Evolutionary conservation across 1,284 basidiomycete species (phyloP).

Genomic region (Apiotrichum porosum): DNA sequence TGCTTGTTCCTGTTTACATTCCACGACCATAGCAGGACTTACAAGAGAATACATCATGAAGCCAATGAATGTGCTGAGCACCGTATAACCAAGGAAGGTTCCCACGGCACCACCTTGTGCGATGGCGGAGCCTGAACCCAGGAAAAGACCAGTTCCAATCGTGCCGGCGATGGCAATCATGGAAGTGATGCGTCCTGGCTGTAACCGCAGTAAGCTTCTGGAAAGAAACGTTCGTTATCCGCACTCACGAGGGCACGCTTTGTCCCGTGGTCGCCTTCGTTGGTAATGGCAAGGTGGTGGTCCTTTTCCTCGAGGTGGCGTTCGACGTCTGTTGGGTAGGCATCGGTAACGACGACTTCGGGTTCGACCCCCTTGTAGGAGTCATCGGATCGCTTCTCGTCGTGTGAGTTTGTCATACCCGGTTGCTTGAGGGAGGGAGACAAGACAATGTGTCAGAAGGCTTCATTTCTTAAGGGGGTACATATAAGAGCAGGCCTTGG

Average conservation of each 20-base stretch:
- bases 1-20: too few relatives aligned
- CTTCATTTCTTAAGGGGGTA: too few relatives aligned
- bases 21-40: not conserved
- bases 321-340: too few relatives aligned
- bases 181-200: slow-evolving; percentile 8
- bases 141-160: slow-evolving; percentile 10
- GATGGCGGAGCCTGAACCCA: slow-evolving; percentile 3
- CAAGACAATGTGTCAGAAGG: too few relatives aligned
- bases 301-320: not conserved
- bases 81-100: slow-evolving; percentile 24
- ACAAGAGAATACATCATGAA: slow-evolving; percentile 28
- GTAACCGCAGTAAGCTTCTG: too few relatives aligned
- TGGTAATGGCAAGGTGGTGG: slow-evolving; percentile 1
- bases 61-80: slow-evolving; percentile 12
- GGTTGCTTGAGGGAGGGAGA: too few relatives aligned
- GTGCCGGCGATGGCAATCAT: slow-evolving; percentile 12
- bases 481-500: too few relatives aligned
- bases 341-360: too few relatives aligned
- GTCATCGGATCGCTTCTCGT: too few relatives aligned
- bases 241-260: slow-evolving; percentile 9
- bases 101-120: slow-evolving; percentile 2
- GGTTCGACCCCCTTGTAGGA: too few relatives aligned
- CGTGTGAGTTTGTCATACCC: too few relatives aligned
- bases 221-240: too few relatives aligned
- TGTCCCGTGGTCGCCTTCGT: slow-evolving; percentile 12